Evolutionary conservation across 2,329 filamentous ascomycete species (phyloP).

Genomic region (Gremmenia infestans): DNA sequence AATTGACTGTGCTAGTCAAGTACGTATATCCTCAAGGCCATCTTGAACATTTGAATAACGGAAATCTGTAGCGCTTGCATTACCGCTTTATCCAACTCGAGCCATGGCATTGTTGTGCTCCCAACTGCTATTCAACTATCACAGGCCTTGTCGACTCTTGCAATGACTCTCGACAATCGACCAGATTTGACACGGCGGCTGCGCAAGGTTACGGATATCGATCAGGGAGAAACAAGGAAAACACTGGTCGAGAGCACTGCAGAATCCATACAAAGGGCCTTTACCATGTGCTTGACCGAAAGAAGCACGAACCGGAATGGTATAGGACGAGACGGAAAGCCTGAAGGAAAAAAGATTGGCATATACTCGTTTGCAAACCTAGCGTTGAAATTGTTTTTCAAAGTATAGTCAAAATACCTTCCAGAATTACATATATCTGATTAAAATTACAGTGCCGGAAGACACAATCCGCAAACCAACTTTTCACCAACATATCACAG

Average conservation of each 20-base stretch:
- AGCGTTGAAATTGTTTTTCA: conserved; percentile 81
- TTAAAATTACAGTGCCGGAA: conserved; percentile 59
- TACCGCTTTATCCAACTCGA: conserved; percentile 73
- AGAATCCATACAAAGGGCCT: conserved; percentile 84
- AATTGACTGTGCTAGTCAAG: conserved; percentile 71
- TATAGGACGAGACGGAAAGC: conserved; percentile 50
- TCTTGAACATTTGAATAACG: conserved; percentile 4
- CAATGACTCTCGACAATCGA: conserved; percentile 75
- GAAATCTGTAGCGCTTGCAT: conserved; percentile 62
- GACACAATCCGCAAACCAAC: conserved; percentile 76
- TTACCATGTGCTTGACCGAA: conserved; percentile 84
- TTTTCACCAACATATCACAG: conserved; percentile 82
- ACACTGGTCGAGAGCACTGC: conserved; percentile 82
- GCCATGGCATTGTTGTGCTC: conserved; percentile 75
- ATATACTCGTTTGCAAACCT: conserved; percentile 92
- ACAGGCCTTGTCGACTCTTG: conserved; percentile 72
- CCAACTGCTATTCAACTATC: conserved; percentile 80
- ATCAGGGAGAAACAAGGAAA: conserved; percentile 63
- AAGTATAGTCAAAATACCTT: conserved; percentile 43
- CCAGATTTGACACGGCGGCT: conserved; percentile 71
- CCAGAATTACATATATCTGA: conserved; percentile 6
- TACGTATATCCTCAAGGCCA: conserved; percentile 39
- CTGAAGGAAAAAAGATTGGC: conserved; percentile 79
- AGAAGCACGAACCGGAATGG: conserved; percentile 58
- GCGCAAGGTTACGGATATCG: conserved; percentile 42